Conservation (phyloP, 805 yeast genomes). For the Jamesozyma lodderae region DNA sequence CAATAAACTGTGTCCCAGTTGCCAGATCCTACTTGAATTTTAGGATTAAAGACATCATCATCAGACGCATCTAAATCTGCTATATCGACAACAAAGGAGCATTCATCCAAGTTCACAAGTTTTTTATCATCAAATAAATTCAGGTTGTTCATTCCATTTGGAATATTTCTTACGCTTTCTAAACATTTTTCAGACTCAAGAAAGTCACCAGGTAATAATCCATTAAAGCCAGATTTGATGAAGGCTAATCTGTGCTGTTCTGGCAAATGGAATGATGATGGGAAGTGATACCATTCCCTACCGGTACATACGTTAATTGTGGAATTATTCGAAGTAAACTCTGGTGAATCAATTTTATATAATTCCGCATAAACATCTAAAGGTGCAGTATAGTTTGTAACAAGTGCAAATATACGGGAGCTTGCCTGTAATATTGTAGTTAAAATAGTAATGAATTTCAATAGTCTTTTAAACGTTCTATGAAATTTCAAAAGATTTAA, state of each 20-base stretch:
- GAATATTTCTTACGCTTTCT: conserved; percentile 39
- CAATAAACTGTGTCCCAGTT: conserved; percentile 46
- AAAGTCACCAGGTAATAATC: conserved; percentile 84
- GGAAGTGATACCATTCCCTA: conserved; percentile 90
- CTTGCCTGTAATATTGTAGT: conserved; percentile 28
- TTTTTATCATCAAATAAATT: conserved; percentile 58
- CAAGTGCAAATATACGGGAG: conserved; percentile 51
- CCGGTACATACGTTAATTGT: conserved; percentile 69
- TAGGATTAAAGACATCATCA: conserved; percentile 34
- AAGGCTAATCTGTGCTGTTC: conserved; percentile 55
- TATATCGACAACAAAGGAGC: conserved; percentile 69
- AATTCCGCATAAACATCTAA: conserved; percentile 43
- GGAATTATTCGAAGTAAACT: conserved; percentile 11
- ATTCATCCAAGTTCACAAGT: conserved; percentile 39
- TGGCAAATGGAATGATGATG: conserved; percentile 76
- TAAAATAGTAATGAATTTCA: conserved; percentile 13
- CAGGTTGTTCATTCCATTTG: conserved; percentile 64
- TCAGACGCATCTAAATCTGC: conserved; percentile 36
- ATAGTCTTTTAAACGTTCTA: conserved; percentile 5
- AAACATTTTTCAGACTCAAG: conserved; percentile 34
- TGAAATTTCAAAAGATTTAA: conserved; percentile 9
- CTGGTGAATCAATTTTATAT: background rate
- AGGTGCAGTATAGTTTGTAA: conserved; percentile 67
- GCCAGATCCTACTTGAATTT: conserved; percentile 6
- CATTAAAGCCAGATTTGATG: conserved; percentile 71